Evolutionary conservation across 768 basidiomycete genomes (phyloP), one percentile per base, ranked within the genome.

Genomic region (Asterophora lycoperdoides): DNA sequence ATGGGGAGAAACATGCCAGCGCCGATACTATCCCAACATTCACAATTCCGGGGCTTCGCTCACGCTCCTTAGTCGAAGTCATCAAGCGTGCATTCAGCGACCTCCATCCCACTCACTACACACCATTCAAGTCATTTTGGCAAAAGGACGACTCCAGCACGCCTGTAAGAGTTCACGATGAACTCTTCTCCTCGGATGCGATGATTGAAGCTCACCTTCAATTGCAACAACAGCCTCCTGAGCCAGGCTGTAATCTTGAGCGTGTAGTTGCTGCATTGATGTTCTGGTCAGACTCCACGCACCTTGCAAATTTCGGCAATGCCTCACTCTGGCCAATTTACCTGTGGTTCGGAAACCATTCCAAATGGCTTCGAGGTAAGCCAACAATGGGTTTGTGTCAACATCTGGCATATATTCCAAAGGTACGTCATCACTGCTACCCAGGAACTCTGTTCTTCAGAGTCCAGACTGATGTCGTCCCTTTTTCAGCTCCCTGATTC

Each of bases 291-390:
- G 65, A 68, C 47, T 52, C 58, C 0, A 68, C 66, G 1, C 62
- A 64, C 23, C 60, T 66, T 17, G 51, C 64, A 4, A 48, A 43
- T n/a, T 66, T 68, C 44, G 64, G 65, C 2, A 63, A 47, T 15
- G 55, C 64, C 1, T 54, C 54, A 8, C 51, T 63, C 1, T 73
- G 67, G 70, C 71, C 69, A 0, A 20, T 67, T 1, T 73, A 72
- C 35, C 35, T 66, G 8, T 62, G 44, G n/a, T 64, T 70, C 47
- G 69, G 69, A 0, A 64, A 62, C 42, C 52, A 61, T 8, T 70
- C 69, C 0, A 74, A 73, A 46, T 71, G 70, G 45, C 44, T 48
- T 0, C 54, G 60, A 0, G 46, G 48, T 2, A 58, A 58, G 7
- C 68, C 67, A 1, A 46, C 40, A 18, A 14, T 53, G 38, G 7